A percentile compares a stretch with the other conserved stretches of the same genome.
phyloP scores from a whole-genome alignment of 1,139 yeast genomes.

The Suhomyces maxii region DNA sequence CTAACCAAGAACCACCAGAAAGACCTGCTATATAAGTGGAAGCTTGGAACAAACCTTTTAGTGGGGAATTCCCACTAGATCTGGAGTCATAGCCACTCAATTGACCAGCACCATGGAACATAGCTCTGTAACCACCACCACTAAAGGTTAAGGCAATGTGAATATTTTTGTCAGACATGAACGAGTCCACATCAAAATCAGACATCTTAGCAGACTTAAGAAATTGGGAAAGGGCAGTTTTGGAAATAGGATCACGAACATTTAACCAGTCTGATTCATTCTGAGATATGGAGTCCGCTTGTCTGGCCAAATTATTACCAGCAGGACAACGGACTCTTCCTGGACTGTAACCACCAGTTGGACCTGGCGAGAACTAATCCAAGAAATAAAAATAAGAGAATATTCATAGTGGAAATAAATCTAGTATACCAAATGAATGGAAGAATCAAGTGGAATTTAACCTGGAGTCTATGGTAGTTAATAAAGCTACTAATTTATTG shows the following conservation, averaged over 20 bases:
- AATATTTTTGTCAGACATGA: conserved; percentile 28
- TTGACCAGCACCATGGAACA: conserved; percentile 85
- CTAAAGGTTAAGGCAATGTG: conserved; percentile 75
- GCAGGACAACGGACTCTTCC: conserved; percentile 50
- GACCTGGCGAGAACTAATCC: neutral
- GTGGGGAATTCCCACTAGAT: conserved; percentile 36
- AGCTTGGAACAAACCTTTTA: conserved; percentile 23
- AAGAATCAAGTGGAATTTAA: too few species aligned
- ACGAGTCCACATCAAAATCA: conserved; percentile 19
- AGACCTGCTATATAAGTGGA: conserved; percentile 24
- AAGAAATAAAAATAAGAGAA: too few species aligned
- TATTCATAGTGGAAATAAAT: too few species aligned
- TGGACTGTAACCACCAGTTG: conserved; percentile 51
- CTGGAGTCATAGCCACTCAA: conserved; percentile 77
- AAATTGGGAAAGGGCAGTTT: conserved; percentile 45
- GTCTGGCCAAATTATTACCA: conserved; percentile 17
- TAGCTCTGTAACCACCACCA: conserved; percentile 93
- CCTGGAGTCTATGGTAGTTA: too few species aligned
- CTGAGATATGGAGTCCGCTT: conserved; percentile 31
- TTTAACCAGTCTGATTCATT: conserved; percentile 42
- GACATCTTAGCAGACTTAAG: conserved; percentile 17
- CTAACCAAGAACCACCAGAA: conserved; percentile 25
- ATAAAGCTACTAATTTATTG: too few species aligned
- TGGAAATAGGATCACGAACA: conserved; percentile 52
- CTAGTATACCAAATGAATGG: too few species aligned